phyloP scores from a whole-genome alignment of 768 basidiomycete species.

The Termitomyces sp. region DNA sequence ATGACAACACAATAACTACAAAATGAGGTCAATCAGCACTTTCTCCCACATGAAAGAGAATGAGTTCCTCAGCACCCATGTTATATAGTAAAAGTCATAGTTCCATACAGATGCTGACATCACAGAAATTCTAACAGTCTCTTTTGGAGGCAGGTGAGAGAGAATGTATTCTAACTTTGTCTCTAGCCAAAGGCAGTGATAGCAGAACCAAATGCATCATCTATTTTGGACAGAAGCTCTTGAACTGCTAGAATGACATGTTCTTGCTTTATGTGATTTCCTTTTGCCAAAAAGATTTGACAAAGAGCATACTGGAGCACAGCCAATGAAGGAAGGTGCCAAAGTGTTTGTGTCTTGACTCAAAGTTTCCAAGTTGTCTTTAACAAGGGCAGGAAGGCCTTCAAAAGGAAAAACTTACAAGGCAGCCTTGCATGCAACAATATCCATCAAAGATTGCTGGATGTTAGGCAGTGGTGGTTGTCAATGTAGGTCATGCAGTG shows the following conservation, averaged over 20 bases:
- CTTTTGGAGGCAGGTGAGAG: background rate
- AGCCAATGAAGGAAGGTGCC: slow-evolving; percentile 18
- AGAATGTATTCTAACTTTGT: background rate
- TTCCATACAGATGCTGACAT: background rate
- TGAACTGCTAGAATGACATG: slow-evolving; percentile 12
- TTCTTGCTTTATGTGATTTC: slow-evolving; percentile 8
- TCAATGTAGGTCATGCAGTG: no score
- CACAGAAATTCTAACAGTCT: background rate
- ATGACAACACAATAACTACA: no score
- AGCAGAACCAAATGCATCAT: slow-evolving; percentile 18
- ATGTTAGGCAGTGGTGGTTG: slow-evolving; percentile 24
- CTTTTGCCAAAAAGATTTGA: background rate
- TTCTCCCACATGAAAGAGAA: no score
- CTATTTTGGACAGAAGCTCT: slow-evolving; percentile 10
- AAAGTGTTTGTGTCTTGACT: slow-evolving; percentile 11
- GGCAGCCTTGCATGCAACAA: slow-evolving; percentile 21
- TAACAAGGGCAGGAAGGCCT: slow-evolving; percentile 24
- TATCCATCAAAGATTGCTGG: slow-evolving; percentile 13
- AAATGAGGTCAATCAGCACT: no score
- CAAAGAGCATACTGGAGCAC: slow-evolving; percentile 18
- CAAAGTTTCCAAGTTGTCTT: slow-evolving; percentile 22
- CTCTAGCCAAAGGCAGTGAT: slow-evolving; percentile 10
- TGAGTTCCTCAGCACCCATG: no score
- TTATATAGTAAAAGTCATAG: background rate
- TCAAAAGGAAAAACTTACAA: slow-evolving; percentile 24